A percentile compares a stretch with the other conserved stretches of the same genome.
phyloP scores from a whole-genome alignment of 2,329 filamentous ascomycete genomes.

The Ophiognomonia clavigignenti-juglandacearum region DNA sequence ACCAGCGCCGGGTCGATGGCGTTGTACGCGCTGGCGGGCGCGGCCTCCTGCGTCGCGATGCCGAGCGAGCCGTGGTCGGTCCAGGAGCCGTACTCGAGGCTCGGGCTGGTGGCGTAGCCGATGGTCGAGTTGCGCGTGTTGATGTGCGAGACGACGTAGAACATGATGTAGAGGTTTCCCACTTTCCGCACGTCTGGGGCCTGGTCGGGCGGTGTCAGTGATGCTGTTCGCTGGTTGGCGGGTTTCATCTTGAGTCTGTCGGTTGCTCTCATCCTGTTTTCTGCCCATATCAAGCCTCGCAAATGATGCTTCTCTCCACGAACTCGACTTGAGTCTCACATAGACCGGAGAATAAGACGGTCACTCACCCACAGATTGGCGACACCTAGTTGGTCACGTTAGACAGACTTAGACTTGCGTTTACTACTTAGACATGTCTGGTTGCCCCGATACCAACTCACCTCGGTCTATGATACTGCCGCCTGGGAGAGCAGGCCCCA shows the following conservation, averaged over 20 bases:
- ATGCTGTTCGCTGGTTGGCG: background rate
- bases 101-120: background rate
- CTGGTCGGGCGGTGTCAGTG: background rate
- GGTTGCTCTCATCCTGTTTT: background rate
- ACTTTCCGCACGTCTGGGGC: background rate
- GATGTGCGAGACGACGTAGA: background rate
- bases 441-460: no score
- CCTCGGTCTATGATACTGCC: background rate
- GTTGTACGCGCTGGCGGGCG: background rate
- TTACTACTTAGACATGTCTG: no score
- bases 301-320: background rate
- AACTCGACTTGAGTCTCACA: no score
- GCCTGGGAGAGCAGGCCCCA: background rate
- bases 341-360: background rate
- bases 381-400: background rate
- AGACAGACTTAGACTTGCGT: no score
- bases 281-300: background rate
- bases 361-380: background rate
- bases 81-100: background rate
- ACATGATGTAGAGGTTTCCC: background rate
- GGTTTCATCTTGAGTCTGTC: background rate
- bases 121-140: background rate
- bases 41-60: background rate
- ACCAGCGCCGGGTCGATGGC: background rate
- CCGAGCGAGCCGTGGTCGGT: background rate